Percentiles rank a stretch among this genome's conserved stretches.
phyloP scores from a whole-genome alignment of 1,284 basidiomycete species.

The Leccinum pachyderme region DNA sequence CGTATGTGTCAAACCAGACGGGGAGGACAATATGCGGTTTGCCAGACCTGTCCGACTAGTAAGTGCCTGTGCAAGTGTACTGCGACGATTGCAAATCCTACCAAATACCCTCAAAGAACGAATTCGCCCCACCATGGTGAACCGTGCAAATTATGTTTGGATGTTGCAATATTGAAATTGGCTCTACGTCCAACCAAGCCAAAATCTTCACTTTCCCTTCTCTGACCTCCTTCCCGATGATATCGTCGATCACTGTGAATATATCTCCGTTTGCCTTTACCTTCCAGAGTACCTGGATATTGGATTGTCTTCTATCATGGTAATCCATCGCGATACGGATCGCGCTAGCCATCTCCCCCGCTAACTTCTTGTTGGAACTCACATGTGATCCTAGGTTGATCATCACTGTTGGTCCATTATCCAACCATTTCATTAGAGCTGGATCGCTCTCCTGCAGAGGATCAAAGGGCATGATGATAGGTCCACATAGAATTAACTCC shows the following conservation, averaged over 20 bases:
- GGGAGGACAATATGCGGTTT: conserved; percentile 13
- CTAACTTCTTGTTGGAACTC: background rate
- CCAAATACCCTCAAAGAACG: conserved; percentile 17
- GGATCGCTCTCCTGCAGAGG: conserved; percentile 11
- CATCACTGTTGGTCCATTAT: conserved; percentile 15
- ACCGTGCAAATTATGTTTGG: conserved; percentile 14
- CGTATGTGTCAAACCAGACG: conserved; percentile 18
- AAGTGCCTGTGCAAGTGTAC: background rate
- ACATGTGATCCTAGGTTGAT: conserved; percentile 8
- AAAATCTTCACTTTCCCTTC: background rate
- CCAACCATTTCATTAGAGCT: conserved; percentile 9
- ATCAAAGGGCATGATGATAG: conserved; percentile 12
- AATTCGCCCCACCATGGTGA: conserved; percentile 20
- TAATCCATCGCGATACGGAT: conserved; percentile 9
- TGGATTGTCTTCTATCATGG: background rate
- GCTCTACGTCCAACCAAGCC: conserved; percentile 11
- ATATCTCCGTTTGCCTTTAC: background rate
- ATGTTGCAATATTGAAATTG: conserved; percentile 15
- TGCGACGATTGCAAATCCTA: background rate
- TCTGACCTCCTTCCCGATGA: background rate
- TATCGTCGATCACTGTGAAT: background rate
- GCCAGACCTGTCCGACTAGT: conserved; percentile 3
- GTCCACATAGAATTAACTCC: conserved; percentile 5
- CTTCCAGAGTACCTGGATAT: conserved; percentile 12
- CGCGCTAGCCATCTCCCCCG: conserved; percentile 12